phyloP scores from a whole-genome alignment of 768 basidiomycete species.

The Crucibulum laeve region DNA sequence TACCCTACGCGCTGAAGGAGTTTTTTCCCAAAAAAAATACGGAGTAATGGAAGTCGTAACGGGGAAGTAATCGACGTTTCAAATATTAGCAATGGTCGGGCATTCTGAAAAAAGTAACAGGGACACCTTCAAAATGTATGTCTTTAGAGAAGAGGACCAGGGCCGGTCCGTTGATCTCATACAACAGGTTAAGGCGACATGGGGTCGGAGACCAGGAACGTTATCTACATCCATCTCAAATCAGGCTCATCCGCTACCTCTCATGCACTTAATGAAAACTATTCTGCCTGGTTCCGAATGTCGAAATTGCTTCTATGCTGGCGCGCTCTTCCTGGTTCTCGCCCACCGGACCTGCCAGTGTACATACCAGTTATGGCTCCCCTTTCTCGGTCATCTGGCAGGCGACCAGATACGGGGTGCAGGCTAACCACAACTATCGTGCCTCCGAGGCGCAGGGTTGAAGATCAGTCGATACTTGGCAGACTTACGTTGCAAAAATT shows the following conservation, averaged over 20 bases:
- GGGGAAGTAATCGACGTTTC: not conserved
- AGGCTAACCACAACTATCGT: too few species aligned
- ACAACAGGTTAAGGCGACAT: conserved; percentile 5
- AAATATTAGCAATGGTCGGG: too few species aligned
- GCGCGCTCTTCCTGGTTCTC: not conserved
- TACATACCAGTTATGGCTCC: too few species aligned
- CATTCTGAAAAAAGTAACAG: too few species aligned
- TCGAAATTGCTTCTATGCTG: too few species aligned
- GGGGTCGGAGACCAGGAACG: conserved; percentile 6
- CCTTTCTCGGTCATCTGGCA: too few species aligned
- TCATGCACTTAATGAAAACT: not conserved
- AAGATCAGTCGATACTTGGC: conserved; percentile 5
- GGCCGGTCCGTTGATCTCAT: conserved; percentile 6
- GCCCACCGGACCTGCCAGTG: not conserved
- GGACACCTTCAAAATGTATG: too few species aligned
- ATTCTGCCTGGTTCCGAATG: not conserved
- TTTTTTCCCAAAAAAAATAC: not conserved
- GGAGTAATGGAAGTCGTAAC: not conserved
- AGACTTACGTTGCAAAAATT: conserved; percentile 10
- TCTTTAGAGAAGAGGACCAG: conserved; percentile 2
- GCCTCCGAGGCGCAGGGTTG: too few species aligned
- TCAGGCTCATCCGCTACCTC: not conserved
- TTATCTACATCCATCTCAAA: conserved; percentile 2
- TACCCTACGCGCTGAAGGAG: conserved; percentile 10
- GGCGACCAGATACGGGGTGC: too few species aligned